phyloP scores from a whole-genome alignment of 768 basidiomycete species.

The Megacollybia marginata region DNA sequence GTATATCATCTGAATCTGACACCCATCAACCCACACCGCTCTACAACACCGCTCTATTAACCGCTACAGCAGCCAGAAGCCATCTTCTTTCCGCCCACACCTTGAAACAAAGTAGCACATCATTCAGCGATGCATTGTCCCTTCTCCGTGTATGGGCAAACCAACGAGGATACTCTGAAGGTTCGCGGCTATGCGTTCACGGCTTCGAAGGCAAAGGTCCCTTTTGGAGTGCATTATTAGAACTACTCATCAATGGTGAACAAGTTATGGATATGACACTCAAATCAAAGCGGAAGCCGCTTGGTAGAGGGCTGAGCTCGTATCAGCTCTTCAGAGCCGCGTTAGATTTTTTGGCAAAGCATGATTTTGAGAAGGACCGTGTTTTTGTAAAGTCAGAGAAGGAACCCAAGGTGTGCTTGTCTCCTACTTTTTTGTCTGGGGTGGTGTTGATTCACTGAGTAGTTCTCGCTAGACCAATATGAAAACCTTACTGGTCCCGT shows the following conservation, averaged over 20 bases:
- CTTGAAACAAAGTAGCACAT: constrained; percentile 46
- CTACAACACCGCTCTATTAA: constrained; percentile 73
- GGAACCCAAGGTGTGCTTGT: constrained; percentile 43
- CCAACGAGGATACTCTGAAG: constrained; percentile 71
- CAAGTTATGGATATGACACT: constrained; percentile 29
- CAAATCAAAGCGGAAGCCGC: constrained; percentile 38
- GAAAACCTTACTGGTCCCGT: constrained; percentile 40
- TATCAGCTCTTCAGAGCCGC: constrained; percentile 87
- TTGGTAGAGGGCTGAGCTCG: constrained; percentile 80
- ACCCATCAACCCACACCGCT: constrained; percentile 53
- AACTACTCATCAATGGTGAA: constrained; percentile 60
- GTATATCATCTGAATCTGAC: constrained; percentile 27
- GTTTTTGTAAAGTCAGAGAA: constrained; percentile 52
- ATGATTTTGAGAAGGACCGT: constrained; percentile 51
- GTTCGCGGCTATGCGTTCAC: constrained; percentile 45
- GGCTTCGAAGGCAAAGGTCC: constrained; percentile 66
- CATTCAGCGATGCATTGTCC: constrained; percentile 67
- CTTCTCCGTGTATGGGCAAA: constrained; percentile 88
- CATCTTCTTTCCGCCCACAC: constrained; percentile 49
- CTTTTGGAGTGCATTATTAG: constrained; percentile 64
- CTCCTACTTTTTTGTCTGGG: neutral
- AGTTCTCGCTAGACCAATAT: constrained; percentile 62
- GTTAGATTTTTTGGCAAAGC: constrained; percentile 76
- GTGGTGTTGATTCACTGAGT: neutral
- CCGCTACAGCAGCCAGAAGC: constrained; percentile 36